Evolutionary conservation across 1,284 basidiomycete species (phyloP), one percentile per base, ranked within the genome.

Genomic region (Gomphus bonarii): DNA sequence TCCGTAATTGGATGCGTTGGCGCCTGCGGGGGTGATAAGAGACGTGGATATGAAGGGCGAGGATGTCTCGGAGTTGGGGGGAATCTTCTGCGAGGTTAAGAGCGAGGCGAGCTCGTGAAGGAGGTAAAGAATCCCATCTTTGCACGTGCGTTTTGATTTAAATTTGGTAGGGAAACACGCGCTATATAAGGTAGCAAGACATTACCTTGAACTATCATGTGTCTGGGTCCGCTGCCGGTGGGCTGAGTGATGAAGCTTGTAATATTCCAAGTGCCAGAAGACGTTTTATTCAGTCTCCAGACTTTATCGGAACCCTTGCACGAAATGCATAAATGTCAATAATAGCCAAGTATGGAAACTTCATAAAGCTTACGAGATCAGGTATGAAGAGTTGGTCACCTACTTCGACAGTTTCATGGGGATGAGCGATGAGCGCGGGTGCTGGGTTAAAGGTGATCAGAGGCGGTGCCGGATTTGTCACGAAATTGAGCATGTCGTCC

Each of bases 61-160:
- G 40, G 77, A 72, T 7, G 77, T 78, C 49, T 67, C 67, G 56
- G 69, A 69, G 18, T 60, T 74, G 16, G 63, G 47, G 2, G 85
- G 85, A 54, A 88, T 74, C 3, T 66, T 64, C 61, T 87, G 84
- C 30, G 83, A 75, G 22, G 80, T 78, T 33, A 88, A 68, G 0
- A 82, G 84, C 28, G 80, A 85, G 18, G 78, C 63, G 14, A 82
- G 70, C 65, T 88, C 85, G 68, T 88, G 83, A 1, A 87, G 63
- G 8, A 74, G 75, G 67, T 80, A 86, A 9, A 87, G 67, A 55
- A 74, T 75, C 54, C 78, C 67, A 46, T 80, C 84, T 84, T 59
- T n/a, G n/a, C n/a, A 12, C 14, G 7, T 38, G 44, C 28, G 3
- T 36, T 20, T 3, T n/a, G 25, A 25, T 3, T n/a, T n/a, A n/a